phyloP scores from a whole-genome alignment of 139 green algal genomes.

The Micractinium conductrix region DNA sequence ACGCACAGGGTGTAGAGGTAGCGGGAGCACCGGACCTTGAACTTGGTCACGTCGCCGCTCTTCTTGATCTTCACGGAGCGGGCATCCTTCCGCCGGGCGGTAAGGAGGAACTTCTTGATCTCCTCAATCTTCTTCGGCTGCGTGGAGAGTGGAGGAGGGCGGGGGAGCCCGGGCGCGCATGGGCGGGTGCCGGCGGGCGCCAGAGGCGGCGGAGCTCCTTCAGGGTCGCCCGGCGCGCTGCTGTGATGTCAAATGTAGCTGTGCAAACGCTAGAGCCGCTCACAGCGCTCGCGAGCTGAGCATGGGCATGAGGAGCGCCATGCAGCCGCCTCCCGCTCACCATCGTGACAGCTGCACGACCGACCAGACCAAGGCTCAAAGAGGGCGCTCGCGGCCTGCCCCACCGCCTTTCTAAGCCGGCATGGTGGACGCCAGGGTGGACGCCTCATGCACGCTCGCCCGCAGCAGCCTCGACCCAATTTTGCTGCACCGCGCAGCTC shows the following conservation, averaged over 20 bases:
- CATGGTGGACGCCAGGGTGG: too few relatives aligned
- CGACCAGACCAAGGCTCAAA: too few relatives aligned
- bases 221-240: not conserved
- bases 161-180: not conserved
- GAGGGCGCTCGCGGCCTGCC: not conserved
- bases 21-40: constrained; percentile 98
- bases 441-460: too few relatives aligned
- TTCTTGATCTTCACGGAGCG: constrained; percentile 99
- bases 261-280: too few relatives aligned
- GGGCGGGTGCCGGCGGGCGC: too few relatives aligned
- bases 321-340: not conserved
- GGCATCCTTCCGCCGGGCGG: constrained; percentile 96
- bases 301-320: not conserved
- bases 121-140: constrained; percentile 99
- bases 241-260: too few relatives aligned
- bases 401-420: too few relatives aligned
- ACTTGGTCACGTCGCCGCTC: constrained; percentile 93
- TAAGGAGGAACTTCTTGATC: constrained; percentile 99
- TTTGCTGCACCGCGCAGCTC: too few relatives aligned
- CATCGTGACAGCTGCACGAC: too few relatives aligned
- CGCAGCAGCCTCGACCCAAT: too few relatives aligned
- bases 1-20: constrained; percentile 99
- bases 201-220: not conserved
- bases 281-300: too few relatives aligned
- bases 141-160: not conserved